Conservation (phyloP, 805 yeast species). For the Yarrowia sp. region DNA sequence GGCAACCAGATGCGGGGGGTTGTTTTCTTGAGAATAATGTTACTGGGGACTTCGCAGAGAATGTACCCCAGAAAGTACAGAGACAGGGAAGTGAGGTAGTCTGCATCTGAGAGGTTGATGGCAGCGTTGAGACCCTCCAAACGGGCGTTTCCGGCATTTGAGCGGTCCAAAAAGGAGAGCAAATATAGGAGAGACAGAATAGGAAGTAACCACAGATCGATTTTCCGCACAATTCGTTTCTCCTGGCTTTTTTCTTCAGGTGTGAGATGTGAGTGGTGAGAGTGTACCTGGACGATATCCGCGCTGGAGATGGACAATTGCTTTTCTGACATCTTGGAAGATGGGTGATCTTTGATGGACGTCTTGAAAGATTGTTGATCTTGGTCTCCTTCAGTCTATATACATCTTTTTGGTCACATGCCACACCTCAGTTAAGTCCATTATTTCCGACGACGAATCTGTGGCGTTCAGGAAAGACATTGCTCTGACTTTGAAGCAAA, state of each 20-base stretch:
- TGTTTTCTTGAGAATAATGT: slow-evolving; percentile 49
- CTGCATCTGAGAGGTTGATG: slow-evolving; percentile 52
- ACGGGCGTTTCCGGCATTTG: slow-evolving; percentile 58
- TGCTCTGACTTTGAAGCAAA: too few species aligned
- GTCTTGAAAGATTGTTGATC: too few species aligned
- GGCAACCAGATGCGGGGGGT: slow-evolving; percentile 52
- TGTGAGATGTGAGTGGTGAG: not conserved
- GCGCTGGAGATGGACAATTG: slow-evolving; percentile 7
- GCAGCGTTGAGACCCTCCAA: slow-evolving; percentile 55
- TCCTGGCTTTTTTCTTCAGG: slow-evolving; percentile 10
- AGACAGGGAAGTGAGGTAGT: slow-evolving; percentile 56
- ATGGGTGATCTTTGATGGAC: too few species aligned
- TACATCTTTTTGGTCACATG: too few species aligned
- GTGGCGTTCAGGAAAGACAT: too few species aligned
- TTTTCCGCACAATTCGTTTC: slow-evolving; percentile 48
- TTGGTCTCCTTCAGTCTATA: too few species aligned
- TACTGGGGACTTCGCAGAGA: slow-evolving; percentile 54
- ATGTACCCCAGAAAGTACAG: slow-evolving; percentile 51
- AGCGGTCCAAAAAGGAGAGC: slow-evolving; percentile 56
- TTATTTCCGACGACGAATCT: too few species aligned
- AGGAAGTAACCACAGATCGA: slow-evolving; percentile 57
- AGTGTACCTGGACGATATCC: not conserved
- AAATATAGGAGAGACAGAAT: slow-evolving; percentile 55
- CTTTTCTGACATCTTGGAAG: slow-evolving; percentile 4
- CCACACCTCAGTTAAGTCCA: too few species aligned